Evolutionary conservation across 2,329 filamentous ascomycete genomes (phyloP).

Genomic region (Colletotrichum lentis): DNA sequence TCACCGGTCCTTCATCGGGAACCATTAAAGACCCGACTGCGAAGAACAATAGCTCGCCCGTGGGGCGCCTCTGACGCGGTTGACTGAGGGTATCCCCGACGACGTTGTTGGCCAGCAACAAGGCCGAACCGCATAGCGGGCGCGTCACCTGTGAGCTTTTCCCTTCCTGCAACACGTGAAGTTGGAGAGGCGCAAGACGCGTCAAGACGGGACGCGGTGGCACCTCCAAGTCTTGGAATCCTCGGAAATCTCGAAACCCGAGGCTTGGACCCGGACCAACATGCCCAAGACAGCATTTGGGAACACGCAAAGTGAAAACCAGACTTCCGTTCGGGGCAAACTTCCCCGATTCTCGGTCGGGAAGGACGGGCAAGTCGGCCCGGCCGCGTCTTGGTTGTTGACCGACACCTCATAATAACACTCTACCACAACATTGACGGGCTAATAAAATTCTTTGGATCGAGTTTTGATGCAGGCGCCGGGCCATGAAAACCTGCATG

Average conservation of each 20-base stretch:
- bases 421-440: slow-evolving; percentile 15
- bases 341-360: neutral
- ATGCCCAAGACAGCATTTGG: neutral
- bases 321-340: neutral
- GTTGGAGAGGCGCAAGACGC: slow-evolving; percentile 13
- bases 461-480: neutral
- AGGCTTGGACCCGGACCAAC: neutral
- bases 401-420: neutral
- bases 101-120: neutral
- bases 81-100: neutral
- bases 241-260: neutral
- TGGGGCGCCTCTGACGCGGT: slow-evolving; percentile 21
- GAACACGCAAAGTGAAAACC: neutral
- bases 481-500: neutral
- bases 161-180: slow-evolving; percentile 16
- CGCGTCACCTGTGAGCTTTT: neutral
- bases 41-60: neutral
- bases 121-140: neutral
- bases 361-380: neutral
- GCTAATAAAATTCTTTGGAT: neutral
- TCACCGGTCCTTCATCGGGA: slow-evolving; percentile 8
- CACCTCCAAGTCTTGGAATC: too few species aligned
- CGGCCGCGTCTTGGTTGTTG: neutral
- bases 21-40: slow-evolving; percentile 21
- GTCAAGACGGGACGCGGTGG: neutral